A percentile compares a stretch with the other conserved stretches of the same genome.
These are phyloP conservation scores for Ostreobium quekettii DNA, from an alignment of 139 green algal genomes.

Conservation along the genomic window DNA sequence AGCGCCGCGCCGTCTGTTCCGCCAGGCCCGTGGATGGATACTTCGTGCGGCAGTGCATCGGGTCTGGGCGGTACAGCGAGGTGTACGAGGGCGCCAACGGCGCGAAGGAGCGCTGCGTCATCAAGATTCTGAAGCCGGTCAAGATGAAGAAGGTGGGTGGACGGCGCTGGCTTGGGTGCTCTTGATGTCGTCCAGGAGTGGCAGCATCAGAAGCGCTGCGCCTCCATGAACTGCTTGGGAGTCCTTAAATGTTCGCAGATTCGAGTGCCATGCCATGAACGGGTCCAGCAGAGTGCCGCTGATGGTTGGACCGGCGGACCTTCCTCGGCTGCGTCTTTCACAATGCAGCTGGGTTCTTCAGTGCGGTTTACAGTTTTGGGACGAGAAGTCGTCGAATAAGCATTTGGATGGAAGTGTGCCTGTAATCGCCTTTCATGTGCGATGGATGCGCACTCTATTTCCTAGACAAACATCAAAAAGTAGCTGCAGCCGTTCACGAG, in stretches of 20 bases:
- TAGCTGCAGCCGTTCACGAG: no score
- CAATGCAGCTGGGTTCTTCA: no score
- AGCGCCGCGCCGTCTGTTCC: neutral
- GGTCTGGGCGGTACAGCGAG: conserved; percentile 1
- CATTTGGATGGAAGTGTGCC: no score
- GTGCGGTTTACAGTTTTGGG: no score
- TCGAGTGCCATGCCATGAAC: neutral
- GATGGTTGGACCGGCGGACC: neutral
- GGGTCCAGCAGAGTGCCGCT: neutral
- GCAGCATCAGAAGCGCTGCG: neutral
- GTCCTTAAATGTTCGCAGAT: neutral
- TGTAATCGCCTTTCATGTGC: no score
- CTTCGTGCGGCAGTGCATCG: neutral
- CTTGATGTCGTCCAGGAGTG: neutral
- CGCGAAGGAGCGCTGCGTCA: neutral
- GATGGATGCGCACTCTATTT: no score
- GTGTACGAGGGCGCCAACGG: conserved; percentile 8
- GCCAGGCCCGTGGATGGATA: conserved; percentile 5
- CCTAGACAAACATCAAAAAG: no score
- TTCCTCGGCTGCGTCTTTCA: neutral
- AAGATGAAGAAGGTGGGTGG: conserved; percentile 10
- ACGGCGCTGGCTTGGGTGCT: no score
- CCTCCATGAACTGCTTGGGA: neutral
- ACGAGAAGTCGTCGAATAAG: no score
- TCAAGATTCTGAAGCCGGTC: conserved; percentile 18